Evolutionary conservation across 371 early-diverging fungal species (phyloP).

Genomic region (Smittium culicis): DNA sequence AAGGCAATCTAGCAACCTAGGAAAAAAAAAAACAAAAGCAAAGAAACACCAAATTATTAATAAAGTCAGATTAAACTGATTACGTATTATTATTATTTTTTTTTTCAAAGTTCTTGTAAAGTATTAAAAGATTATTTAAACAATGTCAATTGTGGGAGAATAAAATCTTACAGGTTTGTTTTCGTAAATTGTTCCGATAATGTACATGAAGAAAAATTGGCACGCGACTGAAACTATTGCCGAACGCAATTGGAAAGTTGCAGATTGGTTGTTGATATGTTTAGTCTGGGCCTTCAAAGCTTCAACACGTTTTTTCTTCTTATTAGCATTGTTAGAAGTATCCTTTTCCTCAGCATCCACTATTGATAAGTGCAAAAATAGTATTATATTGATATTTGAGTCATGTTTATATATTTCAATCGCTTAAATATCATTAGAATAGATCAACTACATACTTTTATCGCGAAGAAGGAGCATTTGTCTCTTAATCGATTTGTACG

Average conservation of each 20-base stretch:
- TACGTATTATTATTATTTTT: too few relatives aligned
- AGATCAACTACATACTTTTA: neutral
- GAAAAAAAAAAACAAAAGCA: too few relatives aligned
- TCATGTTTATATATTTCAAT: neutral
- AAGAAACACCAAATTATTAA: too few relatives aligned
- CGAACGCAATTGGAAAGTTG: neutral
- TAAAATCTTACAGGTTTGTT: conserved; percentile 5
- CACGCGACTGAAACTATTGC: neutral
- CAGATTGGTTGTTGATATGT: neutral
- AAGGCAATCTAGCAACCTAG: conserved; percentile 14
- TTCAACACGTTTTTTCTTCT: conserved; percentile 4
- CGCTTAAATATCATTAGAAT: neutral
- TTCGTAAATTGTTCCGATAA: neutral
- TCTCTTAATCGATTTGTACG: neutral
- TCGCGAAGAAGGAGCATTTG: neutral
- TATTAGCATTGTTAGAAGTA: neutral
- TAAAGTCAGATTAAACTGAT: too few relatives aligned
- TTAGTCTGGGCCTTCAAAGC: conserved; percentile 5
- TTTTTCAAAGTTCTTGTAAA: too few relatives aligned
- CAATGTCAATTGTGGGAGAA: too few relatives aligned
- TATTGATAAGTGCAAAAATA: neutral
- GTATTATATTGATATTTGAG: neutral
- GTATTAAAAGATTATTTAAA: too few relatives aligned
- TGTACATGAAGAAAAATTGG: conserved; percentile 6
- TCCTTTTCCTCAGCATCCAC: neutral